Conservation (phyloP, 2,329 filamentous ascomycete genomes). For the Setomelanomma holmii region DNA sequence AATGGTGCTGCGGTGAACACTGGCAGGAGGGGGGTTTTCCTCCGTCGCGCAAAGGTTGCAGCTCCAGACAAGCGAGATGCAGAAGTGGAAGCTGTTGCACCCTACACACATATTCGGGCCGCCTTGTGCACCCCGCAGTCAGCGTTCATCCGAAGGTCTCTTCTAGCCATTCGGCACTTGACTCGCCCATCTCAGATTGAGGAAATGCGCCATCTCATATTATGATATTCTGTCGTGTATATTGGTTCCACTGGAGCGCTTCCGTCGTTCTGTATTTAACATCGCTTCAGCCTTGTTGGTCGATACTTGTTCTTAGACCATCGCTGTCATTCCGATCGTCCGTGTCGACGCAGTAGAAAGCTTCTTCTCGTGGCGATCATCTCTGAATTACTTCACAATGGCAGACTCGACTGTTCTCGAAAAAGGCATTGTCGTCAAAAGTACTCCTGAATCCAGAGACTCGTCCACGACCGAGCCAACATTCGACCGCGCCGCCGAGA, state of each 20-base stretch:
- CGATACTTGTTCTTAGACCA: too few relatives aligned
- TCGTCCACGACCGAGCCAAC: slow-evolving; percentile 12
- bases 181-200: background rate
- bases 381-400: slow-evolving; percentile 1
- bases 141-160: background rate
- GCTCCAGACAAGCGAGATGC: background rate
- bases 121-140: background rate
- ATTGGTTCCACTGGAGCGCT: too few relatives aligned
- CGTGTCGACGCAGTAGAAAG: too few relatives aligned
- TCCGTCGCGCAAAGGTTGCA: background rate
- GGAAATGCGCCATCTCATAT: too few relatives aligned
- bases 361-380: too few relatives aligned
- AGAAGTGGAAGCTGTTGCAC: background rate
- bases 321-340: too few relatives aligned
- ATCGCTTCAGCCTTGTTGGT: too few relatives aligned
- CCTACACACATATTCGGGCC: background rate
- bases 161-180: background rate
- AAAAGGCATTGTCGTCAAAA: slow-evolving; percentile 15
- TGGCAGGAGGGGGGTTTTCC: background rate
- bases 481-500: slow-evolving; percentile 34
- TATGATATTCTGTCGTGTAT: too few relatives aligned
- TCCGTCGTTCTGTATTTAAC: too few relatives aligned
- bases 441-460: slow-evolving; percentile 10
- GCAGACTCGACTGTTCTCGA: slow-evolving; percentile 8
- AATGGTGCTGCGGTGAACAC: background rate